Evolutionary conservation across 805 yeast genomes (phyloP).

Genomic region (Starmerella etchellsii): DNA sequence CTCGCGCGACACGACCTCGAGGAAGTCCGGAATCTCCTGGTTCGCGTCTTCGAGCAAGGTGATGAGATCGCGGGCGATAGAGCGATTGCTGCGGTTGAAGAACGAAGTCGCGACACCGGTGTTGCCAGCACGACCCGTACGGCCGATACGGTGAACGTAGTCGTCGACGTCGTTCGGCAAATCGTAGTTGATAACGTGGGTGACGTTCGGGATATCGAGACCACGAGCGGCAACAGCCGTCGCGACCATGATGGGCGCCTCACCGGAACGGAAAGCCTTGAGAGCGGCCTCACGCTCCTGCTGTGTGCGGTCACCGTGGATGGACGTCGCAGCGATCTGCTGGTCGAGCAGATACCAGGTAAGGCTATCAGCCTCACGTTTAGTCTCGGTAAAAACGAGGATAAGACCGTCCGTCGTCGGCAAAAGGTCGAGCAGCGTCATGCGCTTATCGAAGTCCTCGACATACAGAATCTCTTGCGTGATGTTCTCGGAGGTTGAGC

Average conservation of each 20-base stretch:
- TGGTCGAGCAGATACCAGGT: constrained; percentile 83
- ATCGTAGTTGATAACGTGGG: constrained; percentile 88
- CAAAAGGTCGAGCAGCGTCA: constrained; percentile 81
- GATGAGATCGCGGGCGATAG: constrained; percentile 74
- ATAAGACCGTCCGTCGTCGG: constrained; percentile 58
- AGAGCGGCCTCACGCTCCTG: constrained; percentile 76
- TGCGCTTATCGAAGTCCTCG: constrained; percentile 84
- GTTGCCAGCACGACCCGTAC: constrained; percentile 97
- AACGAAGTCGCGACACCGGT: constrained; percentile 97
- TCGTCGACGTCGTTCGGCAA: constrained; percentile 90
- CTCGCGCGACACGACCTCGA: constrained; percentile 71
- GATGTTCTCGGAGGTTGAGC: constrained; percentile 77
- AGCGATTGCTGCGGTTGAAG: constrained; percentile 89
- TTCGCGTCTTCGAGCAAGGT: constrained; percentile 88
- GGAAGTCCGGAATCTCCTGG: constrained; percentile 91
- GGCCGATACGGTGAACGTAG: constrained; percentile 94
- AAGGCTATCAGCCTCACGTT: constrained; percentile 86
- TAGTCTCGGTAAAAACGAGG: constrained; percentile 77
- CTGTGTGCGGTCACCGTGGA: constrained; percentile 88
- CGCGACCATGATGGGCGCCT: constrained; percentile 89
- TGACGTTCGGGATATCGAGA: constrained; percentile 92
- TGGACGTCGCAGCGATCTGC: constrained; percentile 92
- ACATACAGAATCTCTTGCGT: constrained; percentile 75
- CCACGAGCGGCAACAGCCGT: constrained; percentile 96
- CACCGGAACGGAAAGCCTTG: constrained; percentile 75